Evolutionary conservation across 441 rosid genomes (phyloP), one percentile per base, ranked within the genome.

Genomic region (Adansonia grandidieri): DNA sequence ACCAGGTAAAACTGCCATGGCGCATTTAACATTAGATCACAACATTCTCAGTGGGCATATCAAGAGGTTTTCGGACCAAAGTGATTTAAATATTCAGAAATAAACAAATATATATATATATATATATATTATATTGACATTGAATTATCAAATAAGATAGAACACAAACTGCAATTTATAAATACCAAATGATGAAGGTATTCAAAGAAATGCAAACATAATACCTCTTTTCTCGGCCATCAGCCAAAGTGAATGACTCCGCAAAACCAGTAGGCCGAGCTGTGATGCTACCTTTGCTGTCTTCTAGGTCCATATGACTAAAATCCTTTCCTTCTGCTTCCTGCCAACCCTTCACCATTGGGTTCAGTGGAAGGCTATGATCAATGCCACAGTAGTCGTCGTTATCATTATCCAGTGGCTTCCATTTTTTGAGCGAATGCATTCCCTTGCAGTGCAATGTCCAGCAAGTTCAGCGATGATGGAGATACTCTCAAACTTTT

Each of bases 311-410:
- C 79, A 80, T 56, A 45, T 82, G 81, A 80, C 90, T 86, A 2
- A 80, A 22, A 74, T 89, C 91, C 76, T 90, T 87, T 24, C 96
- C 91, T 83, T 92, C 96, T 2, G 88, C 86, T 79, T 89, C 96
- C 76, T 92, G 94, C 96, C 94, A 92, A 67, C 84, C 91, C 80
- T 92, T 92, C 71, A 92, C 94, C 91, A 90, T 87, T 81, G 89
- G 96, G 65, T 82, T 87, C 65, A 92, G 87, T 1, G 96, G 92
- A 48, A 92, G 92, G 85, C 90, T 89, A 79, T 89, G 89, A 76
- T 92, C 94, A 40, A 92, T 90, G 22, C 94, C 96, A 22, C 88
- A 83, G 72, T 84, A 90, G 53, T 88, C 96, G 44, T 89, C 94
- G 0, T 73, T 64, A n/a, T 83, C 90, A 73, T 82, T 84, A 37